phyloP scores from a whole-genome alignment of 169 alveolate genomes.

The Plasmodium adleri region DNA sequence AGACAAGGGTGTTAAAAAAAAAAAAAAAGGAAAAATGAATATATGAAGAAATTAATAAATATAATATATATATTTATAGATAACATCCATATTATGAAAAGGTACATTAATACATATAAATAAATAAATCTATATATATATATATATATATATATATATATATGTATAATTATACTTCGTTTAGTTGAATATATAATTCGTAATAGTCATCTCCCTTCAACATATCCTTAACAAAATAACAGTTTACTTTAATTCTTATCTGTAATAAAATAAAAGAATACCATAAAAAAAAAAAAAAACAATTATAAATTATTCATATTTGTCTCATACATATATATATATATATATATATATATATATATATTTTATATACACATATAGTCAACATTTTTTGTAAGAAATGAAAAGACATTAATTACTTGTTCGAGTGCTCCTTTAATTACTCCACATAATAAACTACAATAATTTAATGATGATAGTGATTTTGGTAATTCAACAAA shows the following conservation, averaged over 20 bases:
- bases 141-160: not conserved
- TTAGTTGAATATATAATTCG: slow-evolving; percentile 81
- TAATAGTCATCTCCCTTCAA: slow-evolving; percentile 84
- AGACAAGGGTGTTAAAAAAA: not conserved
- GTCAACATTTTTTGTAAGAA: too few species aligned
- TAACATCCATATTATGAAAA: too few species aligned
- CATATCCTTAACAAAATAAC: slow-evolving; percentile 87
- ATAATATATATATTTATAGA: not conserved
- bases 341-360: not conserved
- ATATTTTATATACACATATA: not conserved
- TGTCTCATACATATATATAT: not conserved
- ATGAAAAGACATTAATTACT: slow-evolving; percentile 44
- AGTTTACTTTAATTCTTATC: slow-evolving; percentile 84
- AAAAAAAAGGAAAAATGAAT: not conserved
- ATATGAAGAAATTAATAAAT: not conserved
- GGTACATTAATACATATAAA: not conserved
- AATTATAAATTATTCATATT: not conserved
- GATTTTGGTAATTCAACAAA: slow-evolving; percentile 86
- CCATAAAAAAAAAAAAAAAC: not conserved
- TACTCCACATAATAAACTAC: slow-evolving; percentile 84
- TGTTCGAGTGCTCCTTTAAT: slow-evolving; percentile 87
- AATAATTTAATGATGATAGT: slow-evolving; percentile 80
- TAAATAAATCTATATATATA: not conserved
- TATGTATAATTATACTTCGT: slow-evolving; percentile 74
- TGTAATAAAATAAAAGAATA: slow-evolving; percentile 8